These are phyloP conservation scores for Pilobolus umbonatus DNA, from an alignment of 192 early-diverging fungal species.

Conservation along the genomic window DNA sequence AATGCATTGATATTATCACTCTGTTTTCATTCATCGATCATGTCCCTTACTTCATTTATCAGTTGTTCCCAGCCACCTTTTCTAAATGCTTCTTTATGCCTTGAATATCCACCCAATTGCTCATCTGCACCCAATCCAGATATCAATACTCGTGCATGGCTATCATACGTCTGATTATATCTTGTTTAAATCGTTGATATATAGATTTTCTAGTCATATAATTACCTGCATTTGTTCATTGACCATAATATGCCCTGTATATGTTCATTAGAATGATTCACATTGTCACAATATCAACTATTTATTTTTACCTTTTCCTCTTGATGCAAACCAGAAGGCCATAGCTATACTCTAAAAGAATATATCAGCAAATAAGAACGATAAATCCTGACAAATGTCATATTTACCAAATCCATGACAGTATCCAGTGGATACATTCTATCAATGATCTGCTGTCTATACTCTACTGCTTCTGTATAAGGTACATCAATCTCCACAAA, in stretches of 20 bases:
- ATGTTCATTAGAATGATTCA: not conserved
- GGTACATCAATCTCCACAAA: constrained; percentile 89
- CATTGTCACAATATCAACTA: too few species aligned
- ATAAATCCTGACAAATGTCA: not conserved
- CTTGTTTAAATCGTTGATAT: not conserved
- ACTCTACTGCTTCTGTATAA: constrained; percentile 57
- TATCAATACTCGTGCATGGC: constrained; percentile 71
- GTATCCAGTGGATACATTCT: constrained; percentile 79
- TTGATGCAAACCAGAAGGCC: constrained; percentile 93
- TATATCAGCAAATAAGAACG: constrained; percentile 1
- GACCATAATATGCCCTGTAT: constrained; percentile 1
- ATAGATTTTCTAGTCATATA: too few species aligned
- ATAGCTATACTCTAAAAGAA: constrained; percentile 88
- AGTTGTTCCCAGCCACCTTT: constrained; percentile 60
- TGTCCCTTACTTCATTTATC: constrained; percentile 50
- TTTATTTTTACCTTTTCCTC: constrained; percentile 58
- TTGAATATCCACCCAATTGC: constrained; percentile 87
- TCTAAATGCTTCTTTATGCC: constrained; percentile 73
- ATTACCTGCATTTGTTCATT: not conserved
- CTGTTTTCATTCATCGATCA: not conserved
- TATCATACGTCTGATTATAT: constrained; percentile 44
- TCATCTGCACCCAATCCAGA: constrained; percentile 94
- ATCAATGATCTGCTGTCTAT: constrained; percentile 56
- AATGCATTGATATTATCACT: too few species aligned
- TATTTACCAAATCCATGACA: constrained; percentile 83